Percentiles rank a stretch among this genome's conserved stretches.
Conservation (phyloP, 306 rosid genomes). For the Senna tora region DNA sequence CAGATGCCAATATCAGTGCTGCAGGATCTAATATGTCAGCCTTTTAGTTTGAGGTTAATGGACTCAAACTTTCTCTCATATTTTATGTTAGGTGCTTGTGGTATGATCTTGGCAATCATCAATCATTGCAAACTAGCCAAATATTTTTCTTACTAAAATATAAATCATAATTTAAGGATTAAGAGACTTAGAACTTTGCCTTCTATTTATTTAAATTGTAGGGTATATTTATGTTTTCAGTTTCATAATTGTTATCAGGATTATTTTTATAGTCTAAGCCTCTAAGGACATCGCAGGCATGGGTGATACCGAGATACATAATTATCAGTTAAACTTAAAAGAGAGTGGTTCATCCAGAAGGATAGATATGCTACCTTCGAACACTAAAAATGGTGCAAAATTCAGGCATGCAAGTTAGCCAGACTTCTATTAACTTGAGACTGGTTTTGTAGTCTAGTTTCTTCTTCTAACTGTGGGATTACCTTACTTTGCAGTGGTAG, state of each 20-base stretch:
- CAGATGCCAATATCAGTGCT: background rate
- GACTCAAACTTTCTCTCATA: background rate
- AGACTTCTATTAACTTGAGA: slow-evolving; percentile 24
- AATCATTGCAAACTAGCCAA: slow-evolving; percentile 21
- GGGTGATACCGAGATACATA: slow-evolving; percentile 51
- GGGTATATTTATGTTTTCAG: background rate
- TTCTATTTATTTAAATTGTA: background rate
- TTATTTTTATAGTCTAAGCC: slow-evolving; percentile 31
- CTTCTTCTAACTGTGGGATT: slow-evolving; percentile 16
- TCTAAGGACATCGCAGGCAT: slow-evolving; percentile 59
- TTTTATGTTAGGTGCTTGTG: slow-evolving; percentile 18
- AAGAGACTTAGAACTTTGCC: slow-evolving; percentile 18
- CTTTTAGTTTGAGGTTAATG: slow-evolving; percentile 18
- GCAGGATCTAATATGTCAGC: background rate
- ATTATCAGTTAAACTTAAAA: slow-evolving; percentile 60
- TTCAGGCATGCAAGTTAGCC: slow-evolving; percentile 67
- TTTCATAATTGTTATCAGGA: slow-evolving; percentile 4
- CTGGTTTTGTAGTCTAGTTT: slow-evolving; percentile 24
- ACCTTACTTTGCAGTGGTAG: slow-evolving; percentile 67
- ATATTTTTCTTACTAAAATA: slow-evolving; percentile 14
- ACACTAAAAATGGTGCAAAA: slow-evolving; percentile 67
- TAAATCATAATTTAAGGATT: slow-evolving; percentile 18
- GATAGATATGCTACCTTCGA: slow-evolving; percentile 59
- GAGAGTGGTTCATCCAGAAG: slow-evolving; percentile 57
- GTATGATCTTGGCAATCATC: slow-evolving; percentile 24